A percentile compares a stretch with the other conserved stretches of the same genome.
Evolutionary conservation across 345 rosid species (phyloP).

Genomic region (Populus ilicifolia): DNA sequence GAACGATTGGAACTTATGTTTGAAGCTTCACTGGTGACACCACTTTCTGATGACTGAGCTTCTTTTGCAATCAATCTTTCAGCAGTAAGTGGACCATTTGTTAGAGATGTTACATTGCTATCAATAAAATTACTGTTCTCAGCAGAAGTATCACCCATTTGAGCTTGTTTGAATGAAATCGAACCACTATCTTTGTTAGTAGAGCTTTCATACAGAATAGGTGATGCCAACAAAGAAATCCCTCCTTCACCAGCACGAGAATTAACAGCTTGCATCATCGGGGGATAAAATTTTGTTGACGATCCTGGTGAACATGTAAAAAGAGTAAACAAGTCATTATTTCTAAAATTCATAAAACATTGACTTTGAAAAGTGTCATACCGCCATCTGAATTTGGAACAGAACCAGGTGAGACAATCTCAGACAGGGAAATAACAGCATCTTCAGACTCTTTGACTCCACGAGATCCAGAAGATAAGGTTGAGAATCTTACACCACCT

Average conservation of each 20-base stretch:
- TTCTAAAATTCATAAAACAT: background rate
- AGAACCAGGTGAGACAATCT: constrained; percentile 31
- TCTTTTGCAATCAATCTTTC: constrained; percentile 46
- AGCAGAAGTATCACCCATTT: constrained; percentile 31
- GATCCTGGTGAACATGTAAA: constrained; percentile 40
- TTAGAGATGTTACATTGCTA: constrained; percentile 30
- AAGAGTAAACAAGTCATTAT: constrained; percentile 11
- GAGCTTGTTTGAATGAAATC: constrained; percentile 44
- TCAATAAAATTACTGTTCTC: constrained; percentile 42
- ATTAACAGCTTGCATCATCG: constrained; percentile 30
- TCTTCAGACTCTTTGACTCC: constrained; percentile 36
- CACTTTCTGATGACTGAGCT: constrained; percentile 38
- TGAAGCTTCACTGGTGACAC: constrained; percentile 53
- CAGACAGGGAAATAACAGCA: constrained; percentile 34
- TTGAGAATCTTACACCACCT: constrained; percentile 25
- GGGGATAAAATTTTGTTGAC: constrained; percentile 40
- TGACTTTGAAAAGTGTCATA: constrained; percentile 17
- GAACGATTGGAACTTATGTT: constrained; percentile 61
- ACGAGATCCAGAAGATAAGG: constrained; percentile 24
- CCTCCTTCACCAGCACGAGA: constrained; percentile 22
- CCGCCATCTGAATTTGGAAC: constrained; percentile 40
- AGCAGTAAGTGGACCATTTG: constrained; percentile 48
- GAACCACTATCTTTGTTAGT: constrained; percentile 29
- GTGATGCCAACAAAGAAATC: constrained; percentile 38
- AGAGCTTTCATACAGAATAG: constrained; percentile 32